Conservation (phyloP, 805 yeast genomes). For the Isabelozyma gotoi region DNA sequence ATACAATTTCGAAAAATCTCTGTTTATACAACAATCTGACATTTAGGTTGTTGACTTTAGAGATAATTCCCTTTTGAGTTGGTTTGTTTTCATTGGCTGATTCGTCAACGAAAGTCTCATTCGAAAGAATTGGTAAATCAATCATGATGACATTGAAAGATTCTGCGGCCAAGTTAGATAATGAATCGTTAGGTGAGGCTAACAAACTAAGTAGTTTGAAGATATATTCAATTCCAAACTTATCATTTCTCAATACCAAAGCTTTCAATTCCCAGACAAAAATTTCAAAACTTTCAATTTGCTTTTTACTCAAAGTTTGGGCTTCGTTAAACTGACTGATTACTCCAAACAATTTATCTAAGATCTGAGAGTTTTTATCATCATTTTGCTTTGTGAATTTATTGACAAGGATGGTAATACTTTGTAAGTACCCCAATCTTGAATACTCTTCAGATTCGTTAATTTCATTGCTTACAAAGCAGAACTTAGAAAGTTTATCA, state of each 20-base stretch:
- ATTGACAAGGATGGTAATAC: conserved; percentile 55
- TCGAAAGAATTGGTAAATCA: conserved; percentile 63
- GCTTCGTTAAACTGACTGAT: background rate
- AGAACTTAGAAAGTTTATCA: conserved; percentile 7
- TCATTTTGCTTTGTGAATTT: conserved; percentile 22
- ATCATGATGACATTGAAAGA: conserved; percentile 64
- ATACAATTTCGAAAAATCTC: conserved; percentile 60
- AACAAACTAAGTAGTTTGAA: conserved; percentile 20
- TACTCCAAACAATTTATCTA: conserved; percentile 9
- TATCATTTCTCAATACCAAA: conserved; percentile 57
- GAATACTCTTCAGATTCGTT: conserved; percentile 22
- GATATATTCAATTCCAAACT: conserved; percentile 22
- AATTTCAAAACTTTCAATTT: conserved; percentile 46
- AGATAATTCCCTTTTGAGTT: conserved; percentile 29
- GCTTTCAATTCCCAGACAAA: conserved; percentile 75
- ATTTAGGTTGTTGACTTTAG: conserved; percentile 53
- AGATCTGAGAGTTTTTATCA: conserved; percentile 2
- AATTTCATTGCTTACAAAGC: conserved; percentile 5
- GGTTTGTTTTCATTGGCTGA: conserved; percentile 17
- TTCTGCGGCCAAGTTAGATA: conserved; percentile 36
- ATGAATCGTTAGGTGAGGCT: conserved; percentile 28
- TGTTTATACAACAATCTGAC: conserved; percentile 78
- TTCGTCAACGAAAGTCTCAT: conserved; percentile 19
- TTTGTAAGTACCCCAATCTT: conserved; percentile 57
- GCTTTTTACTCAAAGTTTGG: background rate